Conservation (phyloP, 1,284 basidiomycete species). For the Malassezia slooffiae region DNA sequence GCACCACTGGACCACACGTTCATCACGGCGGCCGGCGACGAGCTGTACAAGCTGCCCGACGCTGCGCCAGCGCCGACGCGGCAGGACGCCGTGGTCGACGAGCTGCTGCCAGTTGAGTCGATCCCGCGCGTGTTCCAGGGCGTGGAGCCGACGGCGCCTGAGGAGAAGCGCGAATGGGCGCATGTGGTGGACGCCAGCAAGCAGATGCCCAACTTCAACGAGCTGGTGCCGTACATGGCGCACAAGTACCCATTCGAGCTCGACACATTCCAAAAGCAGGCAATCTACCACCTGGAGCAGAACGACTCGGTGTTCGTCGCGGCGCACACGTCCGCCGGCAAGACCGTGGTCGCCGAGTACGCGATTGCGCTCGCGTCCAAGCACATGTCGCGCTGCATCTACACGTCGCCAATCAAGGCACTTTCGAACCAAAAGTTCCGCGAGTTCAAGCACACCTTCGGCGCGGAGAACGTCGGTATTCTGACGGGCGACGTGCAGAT, state of each 20-base stretch:
- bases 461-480: slow-evolving; percentile 82
- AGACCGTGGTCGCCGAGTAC: slow-evolving; percentile 98
- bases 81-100: slow-evolving; percentile 36
- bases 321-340: slow-evolving; percentile 97
- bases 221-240: slow-evolving; percentile 81
- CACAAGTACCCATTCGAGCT: slow-evolving; percentile 69
- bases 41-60: slow-evolving; percentile 7
- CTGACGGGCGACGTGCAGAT: slow-evolving; percentile 98
- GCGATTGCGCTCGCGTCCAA: slow-evolving; percentile 91
- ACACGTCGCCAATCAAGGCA: slow-evolving; percentile 97
- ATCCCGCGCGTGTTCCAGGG: slow-evolving; percentile 22
- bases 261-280: slow-evolving; percentile 91
- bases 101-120: slow-evolving; percentile 34
- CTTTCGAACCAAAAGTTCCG: slow-evolving; percentile 98
- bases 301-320: slow-evolving; percentile 98
- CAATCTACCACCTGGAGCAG: slow-evolving; percentile 92
- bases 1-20: not conserved
- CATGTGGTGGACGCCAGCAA: slow-evolving; percentile 90
- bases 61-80: slow-evolving; percentile 5
- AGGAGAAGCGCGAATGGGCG: slow-evolving; percentile 82
- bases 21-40: slow-evolving; percentile 11
- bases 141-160: slow-evolving; percentile 13
- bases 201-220: slow-evolving; percentile 73
- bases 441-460: slow-evolving; percentile 96
- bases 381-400: slow-evolving; percentile 98